Evolutionary conservation across 768 basidiomycete species (phyloP).

Genomic region (Lactarius pseudohatsudake): DNA sequence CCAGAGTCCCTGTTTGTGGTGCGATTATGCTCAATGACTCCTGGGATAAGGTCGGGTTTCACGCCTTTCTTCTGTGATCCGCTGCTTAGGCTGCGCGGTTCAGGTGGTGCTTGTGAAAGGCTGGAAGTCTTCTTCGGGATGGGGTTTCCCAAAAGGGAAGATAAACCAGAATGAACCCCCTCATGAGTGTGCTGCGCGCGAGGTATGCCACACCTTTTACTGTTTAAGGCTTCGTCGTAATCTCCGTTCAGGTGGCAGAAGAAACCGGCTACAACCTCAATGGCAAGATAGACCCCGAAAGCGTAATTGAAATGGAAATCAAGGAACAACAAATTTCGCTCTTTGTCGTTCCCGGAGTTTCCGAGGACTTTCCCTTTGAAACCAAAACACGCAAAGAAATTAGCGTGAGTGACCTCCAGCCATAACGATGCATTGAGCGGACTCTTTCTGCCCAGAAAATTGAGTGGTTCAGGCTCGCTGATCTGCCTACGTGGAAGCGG

Average conservation of each 20-base stretch:
- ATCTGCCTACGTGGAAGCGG: slow-evolving; percentile 92
- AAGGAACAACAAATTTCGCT: slow-evolving; percentile 89
- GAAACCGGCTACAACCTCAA: slow-evolving; percentile 94
- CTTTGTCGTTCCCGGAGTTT: slow-evolving; percentile 85
- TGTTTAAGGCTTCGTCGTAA: neutral
- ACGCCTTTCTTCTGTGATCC: slow-evolving; percentile 20
- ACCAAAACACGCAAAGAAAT: slow-evolving; percentile 98
- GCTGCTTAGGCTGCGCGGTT: slow-evolving; percentile 23
- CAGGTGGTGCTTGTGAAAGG: slow-evolving; percentile 98
- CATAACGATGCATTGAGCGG: slow-evolving; percentile 20
- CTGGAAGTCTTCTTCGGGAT: slow-evolving; percentile 94
- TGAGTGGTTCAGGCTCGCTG: slow-evolving; percentile 88
- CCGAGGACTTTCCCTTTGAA: slow-evolving; percentile 85
- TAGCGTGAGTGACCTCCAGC: slow-evolving; percentile 58
- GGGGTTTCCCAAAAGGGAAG: slow-evolving; percentile 99
- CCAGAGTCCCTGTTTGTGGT: slow-evolving; percentile 94
- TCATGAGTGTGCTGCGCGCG: slow-evolving; percentile 83
- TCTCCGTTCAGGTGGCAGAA: slow-evolving; percentile 73
- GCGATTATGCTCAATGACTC: slow-evolving; percentile 92
- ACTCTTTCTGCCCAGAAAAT: slow-evolving; percentile 66
- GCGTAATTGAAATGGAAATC: slow-evolving; percentile 83
- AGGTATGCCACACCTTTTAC: slow-evolving; percentile 52
- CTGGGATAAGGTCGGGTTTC: slow-evolving; percentile 80
- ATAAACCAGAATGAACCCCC: slow-evolving; percentile 93
- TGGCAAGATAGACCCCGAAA: slow-evolving; percentile 58